Evolutionary conservation across 177 flowering plant species (phyloP), one percentile per base, ranked within the genome.

Genomic region (Vitis hybrid): DNA sequence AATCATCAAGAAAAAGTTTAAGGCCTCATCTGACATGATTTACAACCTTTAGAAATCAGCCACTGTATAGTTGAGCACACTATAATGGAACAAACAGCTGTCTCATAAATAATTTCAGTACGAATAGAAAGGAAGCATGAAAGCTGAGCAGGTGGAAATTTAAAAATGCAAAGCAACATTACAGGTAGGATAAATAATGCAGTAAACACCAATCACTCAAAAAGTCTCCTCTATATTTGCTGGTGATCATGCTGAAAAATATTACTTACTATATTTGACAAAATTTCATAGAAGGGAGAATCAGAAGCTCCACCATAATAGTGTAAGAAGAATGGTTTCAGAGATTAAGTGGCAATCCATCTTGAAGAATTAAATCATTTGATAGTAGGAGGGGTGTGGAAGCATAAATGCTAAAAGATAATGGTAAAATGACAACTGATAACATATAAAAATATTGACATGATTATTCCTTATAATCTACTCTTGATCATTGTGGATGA

Each of bases 1-100:
- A 59, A 31, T 19, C 51, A 65, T 56, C 73, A 33, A 33, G 45
- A 33, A 33, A 33, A 33, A 33, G 45, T 33, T 33, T 33, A 33
- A 6, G 7, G 45, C 45, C 45, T 33, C 45, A 33, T 33, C 45
- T 33, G 45, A 33, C 45, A 33, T 92, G 97, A 69, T 68, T 82
- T 39, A 97, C 97, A 72, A 83, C 72, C 80, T 49, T 14, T 49
- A 49, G 19, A 60, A 29, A 14, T 31, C 13, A 21, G 13, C 26
- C 13, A 9, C 29, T 22, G 5, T 59, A 59, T 9, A 6, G 10
- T 11, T 11, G 16, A 53, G 3, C 69, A 66, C 26, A 50, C 16
- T 53, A 31, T 55, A 53, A n/a, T 3, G 22, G 14, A 56, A 52
- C 58, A 15, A 31, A 55, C 18, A 10, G 26, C 12, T 66, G 31